phyloP scores from a whole-genome alignment of 1,139 yeast species.

The Lodderomyces jiufengensis region DNA sequence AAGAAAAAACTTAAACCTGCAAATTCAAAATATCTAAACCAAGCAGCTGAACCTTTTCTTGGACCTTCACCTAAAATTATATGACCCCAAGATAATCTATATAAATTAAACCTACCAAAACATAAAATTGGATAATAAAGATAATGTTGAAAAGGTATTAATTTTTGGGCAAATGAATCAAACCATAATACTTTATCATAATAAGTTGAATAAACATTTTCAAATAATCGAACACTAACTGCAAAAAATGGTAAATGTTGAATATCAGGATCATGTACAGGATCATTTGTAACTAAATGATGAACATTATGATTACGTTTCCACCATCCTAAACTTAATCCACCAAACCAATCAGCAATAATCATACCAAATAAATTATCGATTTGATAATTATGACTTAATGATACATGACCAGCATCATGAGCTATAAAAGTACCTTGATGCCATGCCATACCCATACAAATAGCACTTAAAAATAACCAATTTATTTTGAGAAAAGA shows the following conservation, averaged over 20 bases:
- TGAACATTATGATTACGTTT: constrained; percentile 89
- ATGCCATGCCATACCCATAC: constrained; percentile 82
- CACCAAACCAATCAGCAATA: constrained; percentile 81
- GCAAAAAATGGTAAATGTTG: constrained; percentile 92
- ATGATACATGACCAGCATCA: constrained; percentile 84
- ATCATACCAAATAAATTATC: constrained; percentile 74
- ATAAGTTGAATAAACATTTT: constrained; percentile 71
- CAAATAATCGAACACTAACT: constrained; percentile 68
- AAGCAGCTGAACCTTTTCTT: constrained; percentile 74
- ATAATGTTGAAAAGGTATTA: constrained; percentile 65
- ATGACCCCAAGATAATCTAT: constrained; percentile 77
- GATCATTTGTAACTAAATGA: constrained; percentile 84
- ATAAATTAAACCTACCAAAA: constrained; percentile 84
- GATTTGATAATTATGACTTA: constrained; percentile 75
- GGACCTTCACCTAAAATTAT: constrained; percentile 75
- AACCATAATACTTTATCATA: constrained; percentile 65
- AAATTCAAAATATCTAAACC: constrained; percentile 78
- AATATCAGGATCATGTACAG: constrained; percentile 90
- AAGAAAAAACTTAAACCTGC: constrained; percentile 64
- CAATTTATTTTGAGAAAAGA: constrained; percentile 46
- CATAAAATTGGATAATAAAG: constrained; percentile 74
- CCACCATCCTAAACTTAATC: constrained; percentile 93
- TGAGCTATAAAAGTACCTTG: constrained; percentile 86
- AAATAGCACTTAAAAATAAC: constrained; percentile 56
- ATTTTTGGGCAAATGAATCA: constrained; percentile 57